phyloP scores from a whole-genome alignment of 805 yeast species.

The Ogataea dorogensis region DNA sequence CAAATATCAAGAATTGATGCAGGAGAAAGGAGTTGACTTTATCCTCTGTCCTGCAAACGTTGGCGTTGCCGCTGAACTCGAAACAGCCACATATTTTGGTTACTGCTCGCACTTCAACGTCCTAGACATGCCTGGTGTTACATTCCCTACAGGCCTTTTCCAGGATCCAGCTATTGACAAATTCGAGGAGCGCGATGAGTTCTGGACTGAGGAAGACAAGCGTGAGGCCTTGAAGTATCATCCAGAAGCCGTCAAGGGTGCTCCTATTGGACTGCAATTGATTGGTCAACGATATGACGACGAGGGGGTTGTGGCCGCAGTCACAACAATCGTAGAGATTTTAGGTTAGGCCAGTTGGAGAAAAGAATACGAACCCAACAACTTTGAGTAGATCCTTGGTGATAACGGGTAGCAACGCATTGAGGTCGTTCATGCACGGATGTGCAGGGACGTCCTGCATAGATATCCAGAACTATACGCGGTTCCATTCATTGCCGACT shows the following conservation, averaged over 20 bases:
- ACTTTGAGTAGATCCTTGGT: no score
- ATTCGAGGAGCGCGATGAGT: slow-evolving; percentile 13
- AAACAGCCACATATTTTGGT: slow-evolving; percentile 63
- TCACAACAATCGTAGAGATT: no score
- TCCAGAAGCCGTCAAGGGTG: slow-evolving; percentile 36
- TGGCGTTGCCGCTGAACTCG: slow-evolving; percentile 66
- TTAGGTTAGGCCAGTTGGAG: no score
- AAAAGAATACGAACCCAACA: no score
- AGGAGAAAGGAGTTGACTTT: slow-evolving; percentile 52
- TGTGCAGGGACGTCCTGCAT: no score
- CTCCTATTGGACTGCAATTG: slow-evolving; percentile 50
- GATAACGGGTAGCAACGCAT: no score
- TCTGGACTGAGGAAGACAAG: slow-evolving; percentile 27
- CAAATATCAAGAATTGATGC: slow-evolving; percentile 48
- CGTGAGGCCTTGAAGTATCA: slow-evolving; percentile 35
- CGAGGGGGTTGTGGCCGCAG: slow-evolving; percentile 47
- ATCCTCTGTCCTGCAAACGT: slow-evolving; percentile 61
- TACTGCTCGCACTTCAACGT: slow-evolving; percentile 70
- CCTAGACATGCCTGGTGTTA: slow-evolving; percentile 61
- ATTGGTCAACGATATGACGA: slow-evolving; percentile 51
- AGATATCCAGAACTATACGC: no score
- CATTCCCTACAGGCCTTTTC: slow-evolving; percentile 55
- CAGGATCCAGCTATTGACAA: slow-evolving; percentile 38
- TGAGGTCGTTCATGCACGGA: no score
- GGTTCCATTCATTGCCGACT: no score